A percentile compares a stretch with the other conserved stretches of the same genome.
These are phyloP conservation scores for Myriosclerotinia duriaeana DNA, from an alignment of 2,329 filamentous ascomycete genomes.

Conservation along the genomic window DNA sequence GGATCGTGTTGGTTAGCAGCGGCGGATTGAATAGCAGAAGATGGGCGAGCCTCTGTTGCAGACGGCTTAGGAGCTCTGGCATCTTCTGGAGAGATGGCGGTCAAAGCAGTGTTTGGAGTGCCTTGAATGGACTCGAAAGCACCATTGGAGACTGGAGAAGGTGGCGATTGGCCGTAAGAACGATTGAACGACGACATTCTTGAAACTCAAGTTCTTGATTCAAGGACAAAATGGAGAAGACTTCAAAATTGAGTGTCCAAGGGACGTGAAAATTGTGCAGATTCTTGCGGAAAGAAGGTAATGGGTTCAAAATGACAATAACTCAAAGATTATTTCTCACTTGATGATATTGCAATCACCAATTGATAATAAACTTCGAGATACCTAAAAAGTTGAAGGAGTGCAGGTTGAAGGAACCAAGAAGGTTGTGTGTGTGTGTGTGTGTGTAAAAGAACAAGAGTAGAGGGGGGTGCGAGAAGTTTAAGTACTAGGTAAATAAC, in stretches of 20 bases:
- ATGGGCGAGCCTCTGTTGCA: constrained; percentile 32
- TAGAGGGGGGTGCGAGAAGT: constrained; percentile 1
- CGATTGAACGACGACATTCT: constrained; percentile 25
- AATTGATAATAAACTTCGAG: constrained; percentile 9
- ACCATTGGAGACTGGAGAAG: constrained; percentile 48
- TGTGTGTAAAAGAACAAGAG: constrained; percentile 10
- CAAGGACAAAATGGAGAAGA: background rate
- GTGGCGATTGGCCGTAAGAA: constrained; percentile 27
- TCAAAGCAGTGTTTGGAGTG: constrained; percentile 64
- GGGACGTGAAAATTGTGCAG: constrained; percentile 12
- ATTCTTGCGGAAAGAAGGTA: background rate
- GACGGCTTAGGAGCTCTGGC: constrained; percentile 26
- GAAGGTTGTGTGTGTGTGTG: background rate
- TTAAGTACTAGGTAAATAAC: background rate
- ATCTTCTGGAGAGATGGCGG: constrained; percentile 63
- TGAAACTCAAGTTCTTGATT: background rate
- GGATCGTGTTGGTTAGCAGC: constrained; percentile 45
- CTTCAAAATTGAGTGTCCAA: constrained; percentile 17
- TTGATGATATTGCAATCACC: constrained; percentile 2
- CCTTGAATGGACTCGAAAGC: constrained; percentile 57
- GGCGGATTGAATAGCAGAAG: constrained; percentile 35
- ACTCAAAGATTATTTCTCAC: constrained; percentile 5
- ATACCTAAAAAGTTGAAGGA: background rate
- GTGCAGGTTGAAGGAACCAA: constrained; percentile 4
- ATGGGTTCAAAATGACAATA: background rate